Conservation (phyloP, 108 stramenopile species). For the Skeletonema costatum region DNA sequence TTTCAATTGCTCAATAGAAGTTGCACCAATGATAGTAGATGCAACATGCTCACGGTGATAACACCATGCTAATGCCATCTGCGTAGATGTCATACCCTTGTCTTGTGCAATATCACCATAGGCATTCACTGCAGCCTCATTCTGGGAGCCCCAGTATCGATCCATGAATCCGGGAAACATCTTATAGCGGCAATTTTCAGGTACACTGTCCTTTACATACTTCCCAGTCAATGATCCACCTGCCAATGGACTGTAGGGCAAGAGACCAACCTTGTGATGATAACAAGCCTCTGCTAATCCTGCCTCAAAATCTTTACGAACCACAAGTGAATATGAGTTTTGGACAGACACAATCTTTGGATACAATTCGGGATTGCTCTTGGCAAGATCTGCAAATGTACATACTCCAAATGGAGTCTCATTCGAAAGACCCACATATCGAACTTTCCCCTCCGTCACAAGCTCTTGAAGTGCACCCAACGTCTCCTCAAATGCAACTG, state of each 20-base stretch:
- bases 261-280: slow-evolving; percentile 83
- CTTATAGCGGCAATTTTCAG: slow-evolving; percentile 59
- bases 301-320: slow-evolving; percentile 86
- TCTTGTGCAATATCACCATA: slow-evolving; percentile 73
- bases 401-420: slow-evolving; percentile 95
- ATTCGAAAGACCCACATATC: slow-evolving; percentile 87
- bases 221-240: slow-evolving; percentile 89
- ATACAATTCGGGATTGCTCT: slow-evolving; percentile 63
- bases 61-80: slow-evolving; percentile 89
- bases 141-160: slow-evolving; percentile 66
- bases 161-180: slow-evolving; percentile 90
- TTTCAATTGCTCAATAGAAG: slow-evolving; percentile 78
- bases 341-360: slow-evolving; percentile 87
- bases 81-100: slow-evolving; percentile 64
- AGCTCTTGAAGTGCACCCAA: slow-evolving; percentile 76
- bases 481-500: slow-evolving; percentile 85
- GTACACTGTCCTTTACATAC: slow-evolving; percentile 53
- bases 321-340: slow-evolving; percentile 87
- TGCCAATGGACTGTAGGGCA: slow-evolving; percentile 88
- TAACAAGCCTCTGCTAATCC: slow-evolving; percentile 89
- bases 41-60: slow-evolving; percentile 83
- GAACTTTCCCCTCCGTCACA: slow-evolving; percentile 78
- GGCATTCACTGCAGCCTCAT: slow-evolving; percentile 72
- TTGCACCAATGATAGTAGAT: slow-evolving; percentile 93
- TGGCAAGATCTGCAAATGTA: slow-evolving; percentile 70